Conservation (phyloP, 140 eudicot species). For the Erigeron philadelphicus region DNA sequence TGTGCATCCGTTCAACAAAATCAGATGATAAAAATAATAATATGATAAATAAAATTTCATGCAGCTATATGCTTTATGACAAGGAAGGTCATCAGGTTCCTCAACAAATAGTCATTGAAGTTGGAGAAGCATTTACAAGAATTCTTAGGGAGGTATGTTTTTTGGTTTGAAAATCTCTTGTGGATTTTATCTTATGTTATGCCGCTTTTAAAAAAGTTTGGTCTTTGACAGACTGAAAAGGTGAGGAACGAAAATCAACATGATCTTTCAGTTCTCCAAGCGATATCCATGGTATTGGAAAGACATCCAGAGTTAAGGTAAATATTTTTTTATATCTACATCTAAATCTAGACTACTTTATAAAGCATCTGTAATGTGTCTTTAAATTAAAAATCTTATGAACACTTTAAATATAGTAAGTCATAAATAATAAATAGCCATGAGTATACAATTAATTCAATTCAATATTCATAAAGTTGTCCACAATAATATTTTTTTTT, state of each 20-base stretch:
- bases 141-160: conserved; percentile 68
- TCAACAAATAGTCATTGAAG: conserved; percentile 69
- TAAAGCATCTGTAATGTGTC: no score
- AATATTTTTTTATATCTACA: background rate
- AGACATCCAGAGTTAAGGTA: conserved; percentile 86
- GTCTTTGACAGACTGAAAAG: conserved; percentile 61
- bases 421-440: no score
- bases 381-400: no score
- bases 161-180: background rate
- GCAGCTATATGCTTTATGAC: conserved; percentile 71
- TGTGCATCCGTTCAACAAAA: background rate
- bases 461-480: no score
- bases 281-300: conserved; percentile 73
- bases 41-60: conserved; percentile 9
- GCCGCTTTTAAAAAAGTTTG: conserved; percentile 16
- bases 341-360: no score
- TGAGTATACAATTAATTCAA: no score
- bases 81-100: conserved; percentile 80
- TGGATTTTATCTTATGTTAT: background rate
- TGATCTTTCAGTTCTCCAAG: conserved; percentile 84
- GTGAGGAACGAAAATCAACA: conserved; percentile 66
- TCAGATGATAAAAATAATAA: background rate
- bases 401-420: no score
- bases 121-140: conserved; percentile 70
- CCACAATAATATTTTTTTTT: no score